These are phyloP conservation scores for Aspergillus awamori DNA, from an alignment of 2,329 filamentous ascomycete genomes.

Conservation along the genomic window DNA sequence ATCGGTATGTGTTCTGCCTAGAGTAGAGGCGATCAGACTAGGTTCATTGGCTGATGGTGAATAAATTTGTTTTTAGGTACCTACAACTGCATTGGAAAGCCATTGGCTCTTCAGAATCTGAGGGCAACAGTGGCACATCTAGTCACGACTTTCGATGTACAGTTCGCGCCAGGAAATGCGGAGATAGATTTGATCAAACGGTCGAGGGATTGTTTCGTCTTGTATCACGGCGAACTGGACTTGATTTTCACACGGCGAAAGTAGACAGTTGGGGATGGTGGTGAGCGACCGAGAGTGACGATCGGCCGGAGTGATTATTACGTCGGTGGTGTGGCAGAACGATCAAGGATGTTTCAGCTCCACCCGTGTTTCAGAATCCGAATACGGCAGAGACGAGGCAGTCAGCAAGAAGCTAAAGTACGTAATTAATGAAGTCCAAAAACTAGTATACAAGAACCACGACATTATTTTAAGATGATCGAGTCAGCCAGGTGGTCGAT, in stretches of 20 bases:
- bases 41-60: no score
- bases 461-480: not conserved
- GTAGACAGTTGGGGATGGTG: not conserved
- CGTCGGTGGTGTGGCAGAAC: not conserved
- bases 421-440: not conserved
- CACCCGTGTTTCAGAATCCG: not conserved
- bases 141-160: constrained; percentile 39
- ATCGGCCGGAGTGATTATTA: not conserved
- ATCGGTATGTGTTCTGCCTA: constrained; percentile 24
- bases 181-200: constrained; percentile 34
- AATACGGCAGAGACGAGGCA: not conserved
- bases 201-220: constrained; percentile 43
- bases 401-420: no score
- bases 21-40: no score
- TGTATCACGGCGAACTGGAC: constrained; percentile 24
- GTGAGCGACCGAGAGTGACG: not conserved
- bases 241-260: constrained; percentile 20
- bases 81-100: constrained; percentile 42
- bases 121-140: constrained; percentile 38
- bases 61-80: constrained; percentile 22
- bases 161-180: constrained; percentile 41
- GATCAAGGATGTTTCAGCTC: constrained; percentile 4
- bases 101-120: constrained; percentile 42
- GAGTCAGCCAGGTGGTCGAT: not conserved
- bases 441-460: not conserved